phyloP scores from a whole-genome alignment of 2,329 filamentous ascomycete genomes.

The Alternaria atra region DNA sequence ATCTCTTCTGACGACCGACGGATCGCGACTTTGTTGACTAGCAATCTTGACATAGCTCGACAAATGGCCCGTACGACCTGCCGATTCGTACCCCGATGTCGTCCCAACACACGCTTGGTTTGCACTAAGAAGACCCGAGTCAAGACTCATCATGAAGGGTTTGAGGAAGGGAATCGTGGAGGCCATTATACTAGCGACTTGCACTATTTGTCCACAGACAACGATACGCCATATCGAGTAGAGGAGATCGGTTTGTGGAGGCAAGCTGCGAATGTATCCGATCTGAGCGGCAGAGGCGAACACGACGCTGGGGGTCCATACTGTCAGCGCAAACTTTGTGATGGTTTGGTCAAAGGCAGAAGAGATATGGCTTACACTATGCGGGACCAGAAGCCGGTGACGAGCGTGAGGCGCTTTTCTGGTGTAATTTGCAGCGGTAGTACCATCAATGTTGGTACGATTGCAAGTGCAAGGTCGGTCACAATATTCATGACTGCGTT shows the following conservation, averaged over 20 bases:
- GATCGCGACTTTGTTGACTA: not conserved
- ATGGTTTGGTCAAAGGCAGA: not conserved
- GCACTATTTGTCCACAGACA: conserved; percentile 13
- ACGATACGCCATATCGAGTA: conserved; percentile 12
- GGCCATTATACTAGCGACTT: conserved; percentile 13
- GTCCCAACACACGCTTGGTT: not conserved
- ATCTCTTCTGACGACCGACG: not conserved
- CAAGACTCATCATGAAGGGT: conserved; percentile 18
- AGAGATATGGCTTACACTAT: not conserved
- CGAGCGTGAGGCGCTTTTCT: not conserved
- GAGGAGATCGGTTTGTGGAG: not conserved
- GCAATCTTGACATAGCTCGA: not conserved
- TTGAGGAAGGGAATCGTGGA: conserved; percentile 14
- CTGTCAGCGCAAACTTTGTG: not conserved
- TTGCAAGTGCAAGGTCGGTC: conserved; percentile 7
- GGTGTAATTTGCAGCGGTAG: not conserved
- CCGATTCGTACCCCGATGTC: not conserved
- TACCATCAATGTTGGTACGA: conserved; percentile 5
- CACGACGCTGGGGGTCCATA: not conserved
- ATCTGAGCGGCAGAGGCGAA: conserved; percentile 1
- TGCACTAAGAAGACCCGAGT: conserved; percentile 11
- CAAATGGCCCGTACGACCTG: not conserved
- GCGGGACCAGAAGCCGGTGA: conserved; percentile 7
- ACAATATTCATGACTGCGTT: conserved; percentile 10
- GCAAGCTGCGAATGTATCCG: not conserved